Evolutionary conservation across 1,139 yeast genomes (phyloP).

Genomic region (Diutina mesorugosa): DNA sequence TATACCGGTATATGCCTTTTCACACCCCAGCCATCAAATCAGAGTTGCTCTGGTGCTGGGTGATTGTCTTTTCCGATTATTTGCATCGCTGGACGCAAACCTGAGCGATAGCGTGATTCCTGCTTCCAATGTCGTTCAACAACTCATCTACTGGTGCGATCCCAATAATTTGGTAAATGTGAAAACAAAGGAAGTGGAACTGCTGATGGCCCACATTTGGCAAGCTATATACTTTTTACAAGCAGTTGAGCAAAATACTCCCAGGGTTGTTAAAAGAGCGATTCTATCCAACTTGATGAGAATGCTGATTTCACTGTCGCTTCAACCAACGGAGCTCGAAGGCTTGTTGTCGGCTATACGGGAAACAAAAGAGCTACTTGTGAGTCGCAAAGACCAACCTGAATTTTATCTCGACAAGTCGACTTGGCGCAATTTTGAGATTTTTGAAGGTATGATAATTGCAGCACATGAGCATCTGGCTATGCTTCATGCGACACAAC

Average conservation of each 20-base stretch:
- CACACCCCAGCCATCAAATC: constrained; percentile 63
- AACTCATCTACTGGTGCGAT: constrained; percentile 77
- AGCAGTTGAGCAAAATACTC: constrained; percentile 36
- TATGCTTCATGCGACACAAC: not conserved
- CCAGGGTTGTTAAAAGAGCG: constrained; percentile 42
- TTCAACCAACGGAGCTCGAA: constrained; percentile 17
- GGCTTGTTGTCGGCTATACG: constrained; percentile 22
- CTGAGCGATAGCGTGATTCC: constrained; percentile 23
- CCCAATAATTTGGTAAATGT: constrained; percentile 55
- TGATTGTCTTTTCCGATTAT: constrained; percentile 39
- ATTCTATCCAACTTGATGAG: constrained; percentile 41
- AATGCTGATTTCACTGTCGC: constrained; percentile 20
- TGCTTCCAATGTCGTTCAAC: constrained; percentile 58
- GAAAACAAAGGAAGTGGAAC: constrained; percentile 22
- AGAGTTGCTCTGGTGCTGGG: constrained; percentile 52
- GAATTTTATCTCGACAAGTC: constrained; percentile 29
- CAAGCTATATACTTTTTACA: constrained; percentile 46
- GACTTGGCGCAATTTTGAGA: constrained; percentile 33
- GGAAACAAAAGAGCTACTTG: constrained; percentile 14
- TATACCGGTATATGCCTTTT: constrained; percentile 79
- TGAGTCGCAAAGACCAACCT: constrained; percentile 10
- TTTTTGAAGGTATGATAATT: constrained; percentile 21
- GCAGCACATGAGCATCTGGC: constrained; percentile 7
- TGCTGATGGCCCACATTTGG: constrained; percentile 41
- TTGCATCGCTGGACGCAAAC: constrained; percentile 3